Evolutionary conservation across 225 moss, liverwort and hornwort species (phyloP).

Genomic region (Physcomitrium patens): DNA sequence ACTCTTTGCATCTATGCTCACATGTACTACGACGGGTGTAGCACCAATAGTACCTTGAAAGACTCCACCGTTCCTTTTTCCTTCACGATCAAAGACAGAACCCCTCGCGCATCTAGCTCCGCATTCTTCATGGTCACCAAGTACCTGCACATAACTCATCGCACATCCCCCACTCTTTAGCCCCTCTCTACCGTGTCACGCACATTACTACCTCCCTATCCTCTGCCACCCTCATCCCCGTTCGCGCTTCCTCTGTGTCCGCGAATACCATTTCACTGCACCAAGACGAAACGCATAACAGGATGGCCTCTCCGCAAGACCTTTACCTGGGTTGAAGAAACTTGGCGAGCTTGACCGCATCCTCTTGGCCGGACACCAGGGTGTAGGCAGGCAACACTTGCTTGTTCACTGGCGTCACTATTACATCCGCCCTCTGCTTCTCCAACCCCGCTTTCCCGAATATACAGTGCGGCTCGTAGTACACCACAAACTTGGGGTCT

Average conservation of each 20-base stretch:
- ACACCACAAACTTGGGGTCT: constrained; percentile 73
- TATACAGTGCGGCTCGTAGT: constrained; percentile 92
- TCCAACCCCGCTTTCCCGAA: constrained; percentile 73
- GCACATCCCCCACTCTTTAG: too few species aligned
- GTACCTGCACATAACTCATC: constrained; percentile 47
- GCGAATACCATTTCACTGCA: not conserved
- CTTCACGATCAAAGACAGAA: constrained; percentile 63
- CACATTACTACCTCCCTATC: too few species aligned
- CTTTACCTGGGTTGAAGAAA: constrained; percentile 80
- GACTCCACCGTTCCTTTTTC: constrained; percentile 65
- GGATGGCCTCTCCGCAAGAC: not conserved
- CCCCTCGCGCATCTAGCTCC: constrained; percentile 71
- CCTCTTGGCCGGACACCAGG: constrained; percentile 91
- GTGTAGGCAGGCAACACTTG: constrained; percentile 82
- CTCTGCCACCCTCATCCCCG: too few species aligned
- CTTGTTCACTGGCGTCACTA: constrained; percentile 87
- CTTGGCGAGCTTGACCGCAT: constrained; percentile 86
- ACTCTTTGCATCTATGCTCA: too few species aligned
- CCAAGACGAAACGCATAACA: not conserved
- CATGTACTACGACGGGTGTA: too few species aligned
- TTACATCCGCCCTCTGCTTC: constrained; percentile 66
- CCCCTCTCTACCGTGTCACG: too few species aligned
- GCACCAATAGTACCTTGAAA: constrained; percentile 58
- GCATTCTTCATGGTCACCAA: constrained; percentile 92
- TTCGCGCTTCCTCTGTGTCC: too few species aligned